These are phyloP conservation scores for Fomitopsis schrenkii DNA, from an alignment of 1,284 basidiomycete genomes.

Conservation along the genomic window DNA sequence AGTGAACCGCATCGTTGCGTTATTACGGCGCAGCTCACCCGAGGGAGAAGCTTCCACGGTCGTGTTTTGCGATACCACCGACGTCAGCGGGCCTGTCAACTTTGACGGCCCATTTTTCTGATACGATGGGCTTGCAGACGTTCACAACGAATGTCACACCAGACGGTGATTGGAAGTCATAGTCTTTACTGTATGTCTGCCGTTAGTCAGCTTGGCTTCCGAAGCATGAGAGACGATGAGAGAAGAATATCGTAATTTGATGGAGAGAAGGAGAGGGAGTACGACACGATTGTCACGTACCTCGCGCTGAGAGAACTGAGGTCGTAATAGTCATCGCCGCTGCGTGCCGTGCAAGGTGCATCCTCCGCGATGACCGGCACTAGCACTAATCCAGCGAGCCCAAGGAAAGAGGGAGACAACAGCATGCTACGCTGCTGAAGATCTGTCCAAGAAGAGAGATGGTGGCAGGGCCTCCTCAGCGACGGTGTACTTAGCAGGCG, in stretches of 20 bases:
- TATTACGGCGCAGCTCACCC: conserved; percentile 43
- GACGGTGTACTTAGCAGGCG: background rate
- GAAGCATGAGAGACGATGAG: background rate
- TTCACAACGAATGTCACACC: conserved; percentile 53
- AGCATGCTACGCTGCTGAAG: background rate
- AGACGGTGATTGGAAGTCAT: conserved; percentile 44
- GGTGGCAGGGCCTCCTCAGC: background rate
- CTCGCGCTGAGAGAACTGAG: conserved; percentile 52
- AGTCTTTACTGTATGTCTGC: conserved; percentile 51
- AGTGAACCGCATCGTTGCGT: background rate
- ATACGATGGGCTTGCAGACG: conserved; percentile 52
- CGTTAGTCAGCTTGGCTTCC: conserved; percentile 14
- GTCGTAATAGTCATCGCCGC: conserved; percentile 54
- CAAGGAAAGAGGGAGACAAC: background rate
- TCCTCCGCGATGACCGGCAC: conserved; percentile 19
- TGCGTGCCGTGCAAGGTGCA: conserved; percentile 35
- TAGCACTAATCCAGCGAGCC: conserved; percentile 5
- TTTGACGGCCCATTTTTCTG: conserved; percentile 54
- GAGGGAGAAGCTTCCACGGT: conserved; percentile 65
- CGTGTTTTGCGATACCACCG: conserved; percentile 57
- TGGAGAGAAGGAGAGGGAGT: background rate
- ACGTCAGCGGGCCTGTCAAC: conserved; percentile 51
- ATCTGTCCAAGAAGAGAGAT: background rate
- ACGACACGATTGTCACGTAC: conserved; percentile 37
- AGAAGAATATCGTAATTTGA: background rate